Evolutionary conservation across 192 early-diverging fungal species (phyloP).

Genomic region (Backusella parvicylindrica): DNA sequence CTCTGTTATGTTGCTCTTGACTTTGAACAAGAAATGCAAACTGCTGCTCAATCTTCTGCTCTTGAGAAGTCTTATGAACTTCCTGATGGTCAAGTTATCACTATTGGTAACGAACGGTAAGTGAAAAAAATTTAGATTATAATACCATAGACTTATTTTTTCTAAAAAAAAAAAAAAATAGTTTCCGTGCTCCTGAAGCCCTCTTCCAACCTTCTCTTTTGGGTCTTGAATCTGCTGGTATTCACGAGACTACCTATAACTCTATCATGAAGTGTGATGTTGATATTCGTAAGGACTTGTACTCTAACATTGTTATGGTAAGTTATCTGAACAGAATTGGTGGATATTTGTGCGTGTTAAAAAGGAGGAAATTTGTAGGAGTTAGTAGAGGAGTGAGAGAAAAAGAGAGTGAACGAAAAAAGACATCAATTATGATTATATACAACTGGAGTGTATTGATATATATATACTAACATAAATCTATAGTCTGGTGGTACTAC

Average conservation of each 20-base stretch:
- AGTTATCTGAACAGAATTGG: background rate
- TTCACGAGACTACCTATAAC: conserved; percentile 95
- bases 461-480: too few relatives aligned
- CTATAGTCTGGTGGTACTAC: conserved; percentile 84
- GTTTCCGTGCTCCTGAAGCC: conserved; percentile 93
- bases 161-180: background rate
- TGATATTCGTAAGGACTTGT: conserved; percentile 93
- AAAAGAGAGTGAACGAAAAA: too few relatives aligned
- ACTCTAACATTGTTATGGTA: conserved; percentile 88
- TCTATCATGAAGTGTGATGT: conserved; percentile 96
- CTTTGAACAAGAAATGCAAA: conserved; percentile 97
- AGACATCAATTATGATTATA: too few relatives aligned
- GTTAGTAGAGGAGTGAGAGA: too few relatives aligned
- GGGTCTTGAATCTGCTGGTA: conserved; percentile 84
- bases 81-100: conserved; percentile 98
- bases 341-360: background rate
- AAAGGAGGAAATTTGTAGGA: too few relatives aligned
- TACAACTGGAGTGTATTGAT: too few relatives aligned
- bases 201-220: conserved; percentile 95
- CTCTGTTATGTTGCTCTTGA: conserved; percentile 97
- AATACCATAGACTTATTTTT: background rate
- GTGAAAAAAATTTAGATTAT: background rate
- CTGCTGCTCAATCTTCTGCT: conserved; percentile 85
- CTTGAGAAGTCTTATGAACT: conserved; percentile 98
- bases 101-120: conserved; percentile 91